These are phyloP conservation scores for Nakaseomyces kungkrabaensis DNA, from an alignment of 1,139 yeast species.

Conservation along the genomic window DNA sequence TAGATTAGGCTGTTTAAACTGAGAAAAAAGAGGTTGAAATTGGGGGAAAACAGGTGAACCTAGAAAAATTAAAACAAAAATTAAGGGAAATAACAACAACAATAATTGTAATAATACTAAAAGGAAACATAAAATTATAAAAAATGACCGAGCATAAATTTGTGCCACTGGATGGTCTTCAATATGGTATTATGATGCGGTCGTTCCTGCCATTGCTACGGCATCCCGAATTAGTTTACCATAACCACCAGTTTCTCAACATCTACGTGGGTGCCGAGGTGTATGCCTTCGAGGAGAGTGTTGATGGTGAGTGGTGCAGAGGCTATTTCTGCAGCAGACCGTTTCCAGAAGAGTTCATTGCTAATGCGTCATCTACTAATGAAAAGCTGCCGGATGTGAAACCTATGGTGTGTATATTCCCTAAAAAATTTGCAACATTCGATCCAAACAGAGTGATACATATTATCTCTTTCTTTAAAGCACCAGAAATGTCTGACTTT, in stretches of 20 bases:
- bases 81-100: not conserved
- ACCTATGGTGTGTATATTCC: constrained; percentile 48
- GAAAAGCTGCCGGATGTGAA: constrained; percentile 53
- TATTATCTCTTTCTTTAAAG: constrained; percentile 23
- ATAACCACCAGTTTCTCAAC: constrained; percentile 35
- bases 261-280: constrained; percentile 77
- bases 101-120: not conserved
- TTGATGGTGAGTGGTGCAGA: constrained; percentile 62
- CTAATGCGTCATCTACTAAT: constrained; percentile 34
- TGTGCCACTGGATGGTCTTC: constrained; percentile 36
- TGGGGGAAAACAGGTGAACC: too few relatives aligned
- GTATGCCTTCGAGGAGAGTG: constrained; percentile 57
- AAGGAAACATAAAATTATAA: not conserved
- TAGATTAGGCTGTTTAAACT: too few relatives aligned
- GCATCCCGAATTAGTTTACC: constrained; percentile 26
- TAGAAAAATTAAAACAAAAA: not conserved
- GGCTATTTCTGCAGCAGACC: constrained; percentile 60
- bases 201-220: constrained; percentile 53
- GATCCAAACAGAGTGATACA: constrained; percentile 23
- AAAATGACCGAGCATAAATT: constrained; percentile 22
- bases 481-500: constrained; percentile 26
- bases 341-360: constrained; percentile 58
- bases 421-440: constrained; percentile 41
- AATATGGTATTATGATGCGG: constrained; percentile 44
- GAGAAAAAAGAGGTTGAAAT: too few relatives aligned